Base-by-base conservation (phyloP, 805 yeast genomes). In the Maudiozyma bulderi region DNA sequence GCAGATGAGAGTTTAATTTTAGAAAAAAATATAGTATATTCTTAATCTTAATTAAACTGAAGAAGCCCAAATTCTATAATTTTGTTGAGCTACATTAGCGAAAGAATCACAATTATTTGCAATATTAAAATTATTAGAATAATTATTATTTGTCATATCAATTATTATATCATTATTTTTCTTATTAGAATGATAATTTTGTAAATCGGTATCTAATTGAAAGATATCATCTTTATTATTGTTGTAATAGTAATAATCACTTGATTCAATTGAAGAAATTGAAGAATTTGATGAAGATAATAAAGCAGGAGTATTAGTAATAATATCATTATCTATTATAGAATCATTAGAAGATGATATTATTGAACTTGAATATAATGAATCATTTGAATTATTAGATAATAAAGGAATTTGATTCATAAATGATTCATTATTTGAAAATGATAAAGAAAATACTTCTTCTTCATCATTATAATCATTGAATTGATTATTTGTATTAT, bases 21-120 rank as follows among this genome's bases (percentile, higher is more conserved):
- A n/a, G n/a, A n/a, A n/a, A n/a, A n/a, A n/a, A n/a, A n/a, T n/a
- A n/a, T n/a, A n/a, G n/a, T n/a, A n/a, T n/a, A n/a, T n/a, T n/a
- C n/a, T n/a, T n/a, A n/a, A n/a, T n/a, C n/a, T n/a, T n/a, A n/a
- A n/a, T n/a, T n/a, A 57, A 15, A 54, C 55, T 20, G 60, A 54
- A 7, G 54, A 51, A 43, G 60, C 49, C 65, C 65, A 61, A 15
- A 58, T 40, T 51, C 58, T 56, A 50, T 61, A 61, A 51, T 61
- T 61, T 47, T 61, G 58, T 48, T 59, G 62, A 28, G 65, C 62
- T 13, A 52, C 59, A 46, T 57, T 53, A 34, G 54, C 56, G n/a
- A 59, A 55, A 28, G 45, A 50, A 40, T 53, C 54, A 33, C 44
- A 42, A 15, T 9, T 33, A 5, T 40, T 7, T 14, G 43, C 46